Base-by-base conservation (phyloP, 2,329 filamentous ascomycete genomes). In the Diplodia sapinea region DNA sequence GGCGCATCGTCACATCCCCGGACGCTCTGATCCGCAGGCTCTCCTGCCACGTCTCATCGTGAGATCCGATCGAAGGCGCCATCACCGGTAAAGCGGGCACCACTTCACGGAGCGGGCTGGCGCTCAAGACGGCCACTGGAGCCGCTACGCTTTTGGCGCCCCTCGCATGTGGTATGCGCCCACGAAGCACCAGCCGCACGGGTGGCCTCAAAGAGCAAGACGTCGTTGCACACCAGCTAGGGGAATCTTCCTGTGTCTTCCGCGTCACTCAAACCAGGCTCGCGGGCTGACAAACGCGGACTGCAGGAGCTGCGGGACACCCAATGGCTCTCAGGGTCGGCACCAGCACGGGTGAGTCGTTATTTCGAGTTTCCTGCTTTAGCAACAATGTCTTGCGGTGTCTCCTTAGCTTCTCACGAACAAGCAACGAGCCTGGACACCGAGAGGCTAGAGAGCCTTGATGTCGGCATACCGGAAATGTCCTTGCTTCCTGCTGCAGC, bases 101-200 rank as follows among this genome's bases (percentile, higher is more conserved):
- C 29, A 40, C 50, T 38, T 29, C 47, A 63, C 17, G 59, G 38
- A 63, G 59, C 47, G 59, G 59, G 47, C 59, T 51, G 59, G 59
- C 59, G 59, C 59, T 51, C 47, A 6, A 36, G 59, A 63, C 9
- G 52, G 64, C 52, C 31, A 62, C 29, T 52, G 66, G 56, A 52
- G 49, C 59, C 56, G 66, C 17, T 61, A 64, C 66, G 49, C 40
- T 68, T 68, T 51, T 54, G 66, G 66, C 47, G 57, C 49, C 66
- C 66, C 66, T 68, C 66, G 66, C 66, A 68, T 63, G 57, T 57
- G 51, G 57, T 51, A 68, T 68, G 66, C 66, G 66, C 66, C 66
- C 59, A 64, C 57, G 66, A 68, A 55, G 66, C 66, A 68, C 66
- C 66, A 68, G 66, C 57, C 56, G 66, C 59, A 64, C 59, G 50